Percentiles rank a stretch among this genome's conserved stretches.
These are phyloP conservation scores for Stephania yunnanensis DNA, from an alignment of 164 flowering plant genomes.

Conservation along the genomic window DNA sequence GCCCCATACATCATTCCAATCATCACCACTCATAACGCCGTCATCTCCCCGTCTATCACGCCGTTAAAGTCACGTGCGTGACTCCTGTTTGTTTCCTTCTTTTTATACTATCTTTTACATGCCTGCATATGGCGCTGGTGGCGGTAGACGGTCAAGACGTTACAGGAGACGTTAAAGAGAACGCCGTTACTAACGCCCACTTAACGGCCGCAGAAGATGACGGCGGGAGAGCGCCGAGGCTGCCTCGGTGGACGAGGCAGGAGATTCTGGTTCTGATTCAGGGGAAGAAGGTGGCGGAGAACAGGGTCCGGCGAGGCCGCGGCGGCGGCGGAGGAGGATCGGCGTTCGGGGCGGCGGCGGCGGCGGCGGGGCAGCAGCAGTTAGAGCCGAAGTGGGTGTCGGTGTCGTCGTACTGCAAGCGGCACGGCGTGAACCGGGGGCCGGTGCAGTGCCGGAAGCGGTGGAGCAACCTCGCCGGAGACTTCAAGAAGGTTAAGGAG, in stretches of 20 bases:
- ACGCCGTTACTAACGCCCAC: slow-evolving; percentile 7
- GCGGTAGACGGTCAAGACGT: neutral
- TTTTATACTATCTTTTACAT: too few relatives aligned
- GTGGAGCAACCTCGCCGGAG: slow-evolving; percentile 91
- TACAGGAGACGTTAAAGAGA: neutral
- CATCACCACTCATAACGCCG: slow-evolving; percentile 2
- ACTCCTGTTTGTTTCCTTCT: neutral
- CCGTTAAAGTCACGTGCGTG: slow-evolving; percentile 14
- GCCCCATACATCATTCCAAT: neutral
- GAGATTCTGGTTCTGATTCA: slow-evolving; percentile 87
- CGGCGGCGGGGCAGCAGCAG: slow-evolving; percentile 33
- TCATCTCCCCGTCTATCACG: neutral
- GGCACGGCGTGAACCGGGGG: slow-evolving; percentile 81
- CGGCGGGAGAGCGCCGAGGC: slow-evolving; percentile 44
- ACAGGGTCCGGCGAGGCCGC: slow-evolving; percentile 50
- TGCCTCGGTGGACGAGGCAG: slow-evolving; percentile 93
- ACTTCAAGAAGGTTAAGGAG: slow-evolving; percentile 76
- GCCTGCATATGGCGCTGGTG: slow-evolving; percentile 10
- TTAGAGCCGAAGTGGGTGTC: slow-evolving; percentile 91
- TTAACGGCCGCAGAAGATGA: slow-evolving; percentile 21
- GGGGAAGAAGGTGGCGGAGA: slow-evolving; percentile 80
- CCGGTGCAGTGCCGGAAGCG: slow-evolving; percentile 93
- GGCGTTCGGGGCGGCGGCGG: slow-evolving; percentile 29
- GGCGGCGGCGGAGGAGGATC: slow-evolving; percentile 30
- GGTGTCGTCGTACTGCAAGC: slow-evolving; percentile 72